Conservation (phyloP, 176 grass and related monocot species). For the Triticum aestivum region DNA sequence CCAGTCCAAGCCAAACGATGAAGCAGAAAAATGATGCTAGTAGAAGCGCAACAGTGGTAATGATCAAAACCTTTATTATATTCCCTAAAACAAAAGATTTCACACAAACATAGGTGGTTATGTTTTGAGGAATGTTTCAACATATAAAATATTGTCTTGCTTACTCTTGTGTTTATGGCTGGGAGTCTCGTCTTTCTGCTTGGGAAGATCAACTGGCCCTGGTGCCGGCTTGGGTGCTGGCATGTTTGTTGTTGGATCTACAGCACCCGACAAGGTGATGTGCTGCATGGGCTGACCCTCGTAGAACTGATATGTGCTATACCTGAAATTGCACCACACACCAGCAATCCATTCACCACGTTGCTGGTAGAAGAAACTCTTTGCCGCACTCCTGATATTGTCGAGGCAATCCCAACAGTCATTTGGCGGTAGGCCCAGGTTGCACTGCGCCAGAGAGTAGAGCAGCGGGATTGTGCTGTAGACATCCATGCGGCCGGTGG, state of each 20-base stretch:
- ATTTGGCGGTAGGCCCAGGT: background rate
- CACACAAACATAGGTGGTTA: too few relatives aligned
- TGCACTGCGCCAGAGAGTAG: constrained; percentile 42
- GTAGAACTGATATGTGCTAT: constrained; percentile 20
- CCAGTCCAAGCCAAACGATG: too few relatives aligned
- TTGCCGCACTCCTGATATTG: background rate
- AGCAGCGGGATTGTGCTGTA: background rate
- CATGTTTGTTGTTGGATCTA: too few relatives aligned
- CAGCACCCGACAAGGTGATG: too few relatives aligned
- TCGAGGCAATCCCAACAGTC: constrained; percentile 39
- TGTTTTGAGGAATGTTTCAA: too few relatives aligned
- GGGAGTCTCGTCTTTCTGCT: too few relatives aligned
- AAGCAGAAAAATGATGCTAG: too few relatives aligned
- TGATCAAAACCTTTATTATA: too few relatives aligned
- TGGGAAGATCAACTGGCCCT: background rate
- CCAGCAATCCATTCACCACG: constrained; percentile 16
- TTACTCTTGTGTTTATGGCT: too few relatives aligned
- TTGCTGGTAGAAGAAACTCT: background rate
- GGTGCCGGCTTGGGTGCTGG: background rate
- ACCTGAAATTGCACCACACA: constrained; percentile 9
- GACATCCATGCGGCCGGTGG: constrained; percentile 8
- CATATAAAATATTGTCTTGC: too few relatives aligned
- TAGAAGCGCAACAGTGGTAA: too few relatives aligned
- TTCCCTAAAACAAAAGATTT: too few relatives aligned
- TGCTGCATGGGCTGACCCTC: background rate